A percentile compares a stretch with the other conserved stretches of the same genome.
Conservation (phyloP, 2,329 filamentous ascomycete species). For the Diplocarpon rosae region DNA sequence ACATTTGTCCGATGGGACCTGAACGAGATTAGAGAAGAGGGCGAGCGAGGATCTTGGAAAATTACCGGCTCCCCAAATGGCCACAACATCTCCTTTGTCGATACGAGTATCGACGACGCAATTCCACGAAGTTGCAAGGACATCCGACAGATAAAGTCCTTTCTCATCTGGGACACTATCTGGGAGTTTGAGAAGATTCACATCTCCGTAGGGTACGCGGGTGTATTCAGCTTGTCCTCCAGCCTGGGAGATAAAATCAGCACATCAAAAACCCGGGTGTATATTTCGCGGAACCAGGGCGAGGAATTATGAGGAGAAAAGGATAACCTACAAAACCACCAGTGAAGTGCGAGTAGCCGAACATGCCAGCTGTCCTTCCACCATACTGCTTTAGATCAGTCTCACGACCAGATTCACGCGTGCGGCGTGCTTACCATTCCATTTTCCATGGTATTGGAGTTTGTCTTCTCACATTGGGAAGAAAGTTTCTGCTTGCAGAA, state of each 20-base stretch:
- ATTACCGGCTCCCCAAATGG: conserved; percentile 59
- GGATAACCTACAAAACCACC: conserved; percentile 57
- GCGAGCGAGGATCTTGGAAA: not conserved
- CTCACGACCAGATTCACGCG: not conserved
- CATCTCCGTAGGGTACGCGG: conserved; percentile 67
- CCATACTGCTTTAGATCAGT: conserved; percentile 43
- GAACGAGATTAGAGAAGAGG: not conserved
- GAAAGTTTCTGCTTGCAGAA: conserved; percentile 71
- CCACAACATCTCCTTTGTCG: conserved; percentile 65
- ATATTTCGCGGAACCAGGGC: too few species aligned
- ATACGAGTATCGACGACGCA: conserved; percentile 74
- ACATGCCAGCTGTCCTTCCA: conserved; percentile 60
- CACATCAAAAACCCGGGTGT: not conserved
- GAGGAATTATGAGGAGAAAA: too few species aligned
- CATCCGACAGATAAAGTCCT: conserved; percentile 66
- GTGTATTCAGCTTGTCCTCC: conserved; percentile 84
- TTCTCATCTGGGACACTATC: conserved; percentile 77
- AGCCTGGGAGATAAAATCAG: not conserved
- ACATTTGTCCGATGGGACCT: conserved; percentile 76
- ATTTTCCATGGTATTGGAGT: conserved; percentile 58
- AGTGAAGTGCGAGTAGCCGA: conserved; percentile 68
- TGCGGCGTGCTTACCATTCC: conserved; percentile 39
- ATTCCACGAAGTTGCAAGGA: conserved; percentile 70
- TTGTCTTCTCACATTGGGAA: conserved; percentile 72
- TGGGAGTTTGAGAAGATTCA: conserved; percentile 71